These are phyloP conservation scores for Helminthosporium solani DNA, from an alignment of 2,329 filamentous ascomycete species.

Conservation along the genomic window DNA sequence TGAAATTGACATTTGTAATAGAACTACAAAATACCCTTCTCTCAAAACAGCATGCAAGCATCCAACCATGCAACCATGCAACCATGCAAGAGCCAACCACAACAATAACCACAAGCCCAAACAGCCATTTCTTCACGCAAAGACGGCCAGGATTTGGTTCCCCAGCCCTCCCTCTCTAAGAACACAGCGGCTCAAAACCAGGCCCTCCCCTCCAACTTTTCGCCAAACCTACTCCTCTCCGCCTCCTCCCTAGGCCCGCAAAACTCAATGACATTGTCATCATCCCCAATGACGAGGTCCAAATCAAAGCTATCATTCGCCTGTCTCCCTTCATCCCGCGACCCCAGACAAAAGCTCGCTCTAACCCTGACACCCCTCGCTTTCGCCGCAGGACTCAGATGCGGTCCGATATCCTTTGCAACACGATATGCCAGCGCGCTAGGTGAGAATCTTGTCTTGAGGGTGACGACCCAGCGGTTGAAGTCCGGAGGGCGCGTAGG, in stretches of 20 bases:
- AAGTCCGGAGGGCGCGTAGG: slow-evolving; percentile 23
- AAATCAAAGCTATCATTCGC: slow-evolving; percentile 49
- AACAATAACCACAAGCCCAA: too few species aligned
- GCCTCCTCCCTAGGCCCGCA: slow-evolving; percentile 48
- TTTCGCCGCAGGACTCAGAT: slow-evolving; percentile 45
- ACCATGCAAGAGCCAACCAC: too few species aligned
- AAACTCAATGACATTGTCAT: slow-evolving; percentile 44
- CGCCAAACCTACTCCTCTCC: slow-evolving; percentile 43
- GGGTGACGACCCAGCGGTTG: slow-evolving; percentile 45
- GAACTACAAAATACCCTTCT: neutral
- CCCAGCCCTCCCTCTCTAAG: neutral
- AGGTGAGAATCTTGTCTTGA: slow-evolving; percentile 44
- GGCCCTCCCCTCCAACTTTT: slow-evolving; percentile 45
- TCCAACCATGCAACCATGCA: too few species aligned
- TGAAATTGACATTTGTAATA: neutral
- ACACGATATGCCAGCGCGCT: slow-evolving; percentile 45
- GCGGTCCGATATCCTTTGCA: slow-evolving; percentile 43
- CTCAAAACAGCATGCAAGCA: neutral
- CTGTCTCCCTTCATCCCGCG: slow-evolving; percentile 19
- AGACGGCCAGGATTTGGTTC: too few species aligned
- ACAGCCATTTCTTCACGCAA: too few species aligned
- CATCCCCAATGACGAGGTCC: slow-evolving; percentile 45
- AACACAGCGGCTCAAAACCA: slow-evolving; percentile 44
- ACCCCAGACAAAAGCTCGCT: slow-evolving; percentile 49
- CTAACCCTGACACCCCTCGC: slow-evolving; percentile 45